Evolutionary conservation across 345 rosid genomes (phyloP), one percentile per base, ranked within the genome.

Genomic region (Arabidopsis arenosa): DNA sequence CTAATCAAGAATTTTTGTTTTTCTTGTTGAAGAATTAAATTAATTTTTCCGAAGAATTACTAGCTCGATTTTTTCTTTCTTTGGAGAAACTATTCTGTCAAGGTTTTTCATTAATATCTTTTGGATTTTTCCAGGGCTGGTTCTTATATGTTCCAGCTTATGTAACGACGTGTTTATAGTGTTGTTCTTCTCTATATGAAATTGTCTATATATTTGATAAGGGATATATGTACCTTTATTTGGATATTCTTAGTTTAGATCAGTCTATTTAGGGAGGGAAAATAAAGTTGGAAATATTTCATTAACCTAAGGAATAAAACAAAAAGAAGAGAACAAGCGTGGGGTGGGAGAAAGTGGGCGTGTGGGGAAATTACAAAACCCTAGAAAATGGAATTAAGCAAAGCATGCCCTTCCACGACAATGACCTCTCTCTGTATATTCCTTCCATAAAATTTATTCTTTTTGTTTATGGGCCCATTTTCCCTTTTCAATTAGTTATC

Each of bases 351-450:
- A 66, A 67, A 66, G 79, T 66, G 53, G 62, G 44, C 9, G 35
- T 54, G 66, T 57, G 72, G 44, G 73, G 66, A 0, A 66, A 75
- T 28, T 67, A 36, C 73, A 37, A 66, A 68, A 68, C 79, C 79
- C 79, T 75, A 67, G 79, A 75, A 75, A 67, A 75, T 75, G 79
- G 73, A 75, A 59, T 49, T 59, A 40, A 39, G 63, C 68, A 32
- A 67, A 66, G 79, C 79, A 75, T 75, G 79, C 79, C 67, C 55
- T 49, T 67, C 53, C 30, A 2, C 7, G 79, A 75, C 79, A 67
- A 59, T 49, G 79, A 75, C 79, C 67, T 39, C 47, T 75, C 79
- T 51, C 37, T 59, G 3, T 5, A 58, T 75, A 57, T 67, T 47
- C 54, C 68, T 58, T 58, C 43, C 36, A 17, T 36, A 48, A 36